phyloP scores from a whole-genome alignment of 108 stramenopile species.

The Cyclotella atomus region DNA sequence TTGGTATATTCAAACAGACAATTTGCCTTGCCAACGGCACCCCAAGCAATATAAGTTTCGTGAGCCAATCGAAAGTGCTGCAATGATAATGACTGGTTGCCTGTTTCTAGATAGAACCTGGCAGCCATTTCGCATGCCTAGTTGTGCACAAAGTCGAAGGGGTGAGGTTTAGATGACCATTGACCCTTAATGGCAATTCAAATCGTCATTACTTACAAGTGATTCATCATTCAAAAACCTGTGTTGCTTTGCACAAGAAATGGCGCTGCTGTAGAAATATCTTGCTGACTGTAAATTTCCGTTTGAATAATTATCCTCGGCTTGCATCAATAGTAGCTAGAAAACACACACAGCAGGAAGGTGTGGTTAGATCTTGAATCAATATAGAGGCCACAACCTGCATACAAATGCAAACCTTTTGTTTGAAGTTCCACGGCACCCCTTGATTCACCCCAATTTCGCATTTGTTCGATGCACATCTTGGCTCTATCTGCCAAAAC shows the following conservation, averaged over 20 bases:
- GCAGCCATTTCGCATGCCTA: background rate
- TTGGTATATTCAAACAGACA: background rate
- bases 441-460: background rate
- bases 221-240: background rate
- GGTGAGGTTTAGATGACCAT: too few species aligned
- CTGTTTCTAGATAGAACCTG: background rate
- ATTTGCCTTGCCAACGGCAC: background rate
- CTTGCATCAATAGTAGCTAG: background rate
- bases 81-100: background rate
- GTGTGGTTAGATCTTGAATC: background rate
- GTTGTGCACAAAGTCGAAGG: too few species aligned
- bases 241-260: background rate
- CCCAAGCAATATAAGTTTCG: background rate
- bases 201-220: too few species aligned
- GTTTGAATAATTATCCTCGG: background rate
- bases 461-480: background rate
- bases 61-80: background rate
- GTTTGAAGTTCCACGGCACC: constrained; percentile 1
- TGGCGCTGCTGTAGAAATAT: background rate
- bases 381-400: background rate
- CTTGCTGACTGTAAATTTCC: background rate
- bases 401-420: background rate
- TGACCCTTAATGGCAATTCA: too few species aligned
- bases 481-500: background rate
- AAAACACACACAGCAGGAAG: background rate